Conservation (phyloP, 345 rosid genomes). For the Aethionema arabicum region DNA sequence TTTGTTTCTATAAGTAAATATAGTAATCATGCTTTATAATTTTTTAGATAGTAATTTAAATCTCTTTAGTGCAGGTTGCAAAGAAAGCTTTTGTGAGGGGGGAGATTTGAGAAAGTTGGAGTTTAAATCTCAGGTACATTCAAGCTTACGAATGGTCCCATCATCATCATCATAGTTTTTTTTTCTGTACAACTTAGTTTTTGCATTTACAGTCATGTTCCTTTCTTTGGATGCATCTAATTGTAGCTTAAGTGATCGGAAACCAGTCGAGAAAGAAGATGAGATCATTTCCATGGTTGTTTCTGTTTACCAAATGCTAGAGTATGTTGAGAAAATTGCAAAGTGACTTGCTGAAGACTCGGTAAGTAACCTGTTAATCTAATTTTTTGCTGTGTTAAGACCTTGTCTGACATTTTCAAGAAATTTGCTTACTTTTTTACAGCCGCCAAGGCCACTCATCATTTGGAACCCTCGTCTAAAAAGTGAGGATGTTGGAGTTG, state of each 20-base stretch:
- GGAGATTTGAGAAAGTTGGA: conserved; percentile 70
- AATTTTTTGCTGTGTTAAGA: neutral
- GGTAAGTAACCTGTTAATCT: conserved; percentile 34
- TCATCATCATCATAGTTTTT: no score
- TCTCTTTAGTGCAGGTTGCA: conserved; percentile 42
- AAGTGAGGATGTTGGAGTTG: conserved; percentile 72
- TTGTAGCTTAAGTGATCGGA: conserved; percentile 45
- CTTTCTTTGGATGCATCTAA: conserved; percentile 40
- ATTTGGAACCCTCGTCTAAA: conserved; percentile 93
- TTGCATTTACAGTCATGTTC: neutral
- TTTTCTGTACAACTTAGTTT: neutral
- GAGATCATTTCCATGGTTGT: conserved; percentile 77
- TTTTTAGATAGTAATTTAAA: no score
- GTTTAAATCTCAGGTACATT: conserved; percentile 31
- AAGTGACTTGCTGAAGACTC: conserved; percentile 65
- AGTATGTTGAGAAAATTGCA: conserved; percentile 57
- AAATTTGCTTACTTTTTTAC: conserved; percentile 27
- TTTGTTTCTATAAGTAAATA: neutral
- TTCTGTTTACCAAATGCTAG: conserved; percentile 69
- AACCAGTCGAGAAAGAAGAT: conserved; percentile 66
- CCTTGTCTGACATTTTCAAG: conserved; percentile 41
- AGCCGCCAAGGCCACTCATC: conserved; percentile 74
- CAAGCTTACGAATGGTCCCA: no score
- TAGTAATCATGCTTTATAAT: neutral
- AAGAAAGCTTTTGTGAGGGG: conserved; percentile 65